A percentile compares a stretch with the other conserved stretches of the same genome.
Conservation (phyloP, 2,329 filamentous ascomycete species). For the Fragosphaeria purpurea region DNA sequence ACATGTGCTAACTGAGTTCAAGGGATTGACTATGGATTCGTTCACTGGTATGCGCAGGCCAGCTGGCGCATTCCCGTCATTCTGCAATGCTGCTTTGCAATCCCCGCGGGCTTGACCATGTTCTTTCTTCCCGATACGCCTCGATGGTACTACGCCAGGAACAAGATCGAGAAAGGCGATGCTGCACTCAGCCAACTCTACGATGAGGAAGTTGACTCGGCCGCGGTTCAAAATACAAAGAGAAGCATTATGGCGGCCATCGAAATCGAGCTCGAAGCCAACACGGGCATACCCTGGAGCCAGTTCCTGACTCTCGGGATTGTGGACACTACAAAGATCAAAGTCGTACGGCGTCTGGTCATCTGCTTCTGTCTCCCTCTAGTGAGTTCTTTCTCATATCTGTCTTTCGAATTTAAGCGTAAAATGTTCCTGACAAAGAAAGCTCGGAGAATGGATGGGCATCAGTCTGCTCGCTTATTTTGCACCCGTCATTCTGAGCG, state of each 20-base stretch:
- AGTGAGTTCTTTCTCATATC: background rate
- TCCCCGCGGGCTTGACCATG: background rate
- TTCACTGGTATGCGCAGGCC: background rate
- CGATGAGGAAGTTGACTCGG: background rate
- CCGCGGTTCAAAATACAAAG: background rate
- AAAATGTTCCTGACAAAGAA: no score
- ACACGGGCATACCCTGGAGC: background rate
- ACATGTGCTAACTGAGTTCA: background rate
- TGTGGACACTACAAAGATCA: background rate
- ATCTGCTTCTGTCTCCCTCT: constrained; percentile 1
- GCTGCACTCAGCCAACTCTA: constrained; percentile 1
- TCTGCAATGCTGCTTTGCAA: constrained; percentile 2
- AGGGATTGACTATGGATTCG: constrained; percentile 3
- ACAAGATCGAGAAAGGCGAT: background rate
- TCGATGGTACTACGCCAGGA: constrained; percentile 1
- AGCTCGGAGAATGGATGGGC: constrained; percentile 2
- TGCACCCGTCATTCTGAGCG: background rate
- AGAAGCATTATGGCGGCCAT: background rate
- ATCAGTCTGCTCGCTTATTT: constrained; percentile 3
- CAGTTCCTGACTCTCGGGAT: background rate
- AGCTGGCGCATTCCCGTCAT: constrained; percentile 2
- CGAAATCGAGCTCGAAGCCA: background rate
- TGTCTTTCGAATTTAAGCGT: no score
- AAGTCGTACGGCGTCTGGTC: background rate
- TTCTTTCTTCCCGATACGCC: background rate